Conservation (phyloP, 208 protist species). For the Zelonia costaricensis region DNA sequence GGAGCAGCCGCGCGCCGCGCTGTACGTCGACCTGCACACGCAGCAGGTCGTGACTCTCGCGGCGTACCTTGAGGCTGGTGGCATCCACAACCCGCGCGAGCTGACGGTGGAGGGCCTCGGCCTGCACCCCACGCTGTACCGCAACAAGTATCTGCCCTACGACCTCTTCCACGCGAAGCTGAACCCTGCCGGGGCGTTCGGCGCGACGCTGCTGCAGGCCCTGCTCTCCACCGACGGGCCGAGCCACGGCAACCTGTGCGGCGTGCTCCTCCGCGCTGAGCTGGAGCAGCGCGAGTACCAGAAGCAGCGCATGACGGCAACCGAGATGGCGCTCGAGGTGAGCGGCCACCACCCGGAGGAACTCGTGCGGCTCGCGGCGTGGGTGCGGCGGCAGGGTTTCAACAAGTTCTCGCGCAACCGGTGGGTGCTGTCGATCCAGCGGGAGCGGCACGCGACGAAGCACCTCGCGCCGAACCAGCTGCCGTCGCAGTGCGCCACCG, state of each 20-base stretch:
- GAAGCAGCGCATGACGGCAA: slow-evolving; percentile 52
- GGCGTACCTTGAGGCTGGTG: slow-evolving; percentile 60
- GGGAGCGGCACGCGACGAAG: slow-evolving; percentile 21
- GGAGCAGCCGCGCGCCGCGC: slow-evolving; percentile 62
- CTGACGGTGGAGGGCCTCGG: slow-evolving; percentile 89
- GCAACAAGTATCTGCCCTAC: slow-evolving; percentile 85
- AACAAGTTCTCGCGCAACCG: slow-evolving; percentile 78
- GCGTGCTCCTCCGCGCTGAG: slow-evolving; percentile 74
- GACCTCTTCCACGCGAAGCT: slow-evolving; percentile 71
- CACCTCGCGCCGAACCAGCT: slow-evolving; percentile 39
- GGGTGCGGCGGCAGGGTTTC: slow-evolving; percentile 83
- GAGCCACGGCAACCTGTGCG: slow-evolving; percentile 77
- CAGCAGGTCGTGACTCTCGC: slow-evolving; percentile 45
- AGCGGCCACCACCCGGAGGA: slow-evolving; percentile 79
- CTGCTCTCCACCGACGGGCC: slow-evolving; percentile 74
- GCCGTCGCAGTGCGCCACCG: slow-evolving; percentile 44
- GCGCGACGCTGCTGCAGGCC: slow-evolving; percentile 71
- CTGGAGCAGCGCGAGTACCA: slow-evolving; percentile 81
- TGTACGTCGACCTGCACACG: slow-evolving; percentile 45
- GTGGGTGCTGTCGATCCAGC: slow-evolving; percentile 68
- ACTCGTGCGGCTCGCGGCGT: slow-evolving; percentile 65
- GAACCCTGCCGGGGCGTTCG: slow-evolving; percentile 76
- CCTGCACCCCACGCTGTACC: slow-evolving; percentile 80
- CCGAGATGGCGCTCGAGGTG: slow-evolving; percentile 71
- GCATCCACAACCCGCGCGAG: slow-evolving; percentile 61